Evolutionary conservation across 305 asterid species (phyloP).

Genomic region (Fraxinus xanthoxyloides): DNA sequence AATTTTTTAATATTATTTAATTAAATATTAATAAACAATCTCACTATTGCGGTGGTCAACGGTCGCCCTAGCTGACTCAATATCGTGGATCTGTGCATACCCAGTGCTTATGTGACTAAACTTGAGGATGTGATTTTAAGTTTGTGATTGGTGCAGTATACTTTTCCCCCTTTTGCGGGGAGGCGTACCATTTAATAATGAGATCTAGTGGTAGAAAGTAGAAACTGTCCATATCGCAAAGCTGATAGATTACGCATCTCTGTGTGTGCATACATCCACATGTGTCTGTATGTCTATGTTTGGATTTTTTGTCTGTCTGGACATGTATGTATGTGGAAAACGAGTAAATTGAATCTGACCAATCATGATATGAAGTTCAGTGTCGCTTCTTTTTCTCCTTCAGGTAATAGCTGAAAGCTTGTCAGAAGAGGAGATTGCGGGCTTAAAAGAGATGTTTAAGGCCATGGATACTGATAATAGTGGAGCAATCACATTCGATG

Average conservation of each 20-base stretch:
- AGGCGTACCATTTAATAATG: background rate
- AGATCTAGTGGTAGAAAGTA: background rate
- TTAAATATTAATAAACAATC: too few relatives aligned
- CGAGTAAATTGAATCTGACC: slow-evolving; percentile 2
- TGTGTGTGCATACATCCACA: background rate
- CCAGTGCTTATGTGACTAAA: background rate
- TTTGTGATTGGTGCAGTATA: background rate
- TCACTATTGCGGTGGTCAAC: too few relatives aligned
- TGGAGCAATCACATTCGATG: slow-evolving; percentile 93
- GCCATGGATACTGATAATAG: slow-evolving; percentile 95
- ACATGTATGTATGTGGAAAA: background rate
- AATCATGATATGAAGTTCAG: slow-evolving; percentile 1
- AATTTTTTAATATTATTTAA: too few relatives aligned
- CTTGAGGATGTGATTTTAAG: background rate
- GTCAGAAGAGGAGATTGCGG: slow-evolving; percentile 98
- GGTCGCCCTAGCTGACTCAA: too few relatives aligned
- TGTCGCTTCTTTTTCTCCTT: slow-evolving; percentile 24
- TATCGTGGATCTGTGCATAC: background rate
- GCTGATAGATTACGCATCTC: background rate
- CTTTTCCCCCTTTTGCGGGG: background rate
- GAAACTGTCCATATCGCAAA: background rate
- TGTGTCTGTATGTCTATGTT: background rate
- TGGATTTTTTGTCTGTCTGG: background rate
- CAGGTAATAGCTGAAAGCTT: slow-evolving; percentile 96
- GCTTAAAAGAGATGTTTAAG: slow-evolving; percentile 85